Evolutionary conservation across 495 filamentous ascomycete species (phyloP), one percentile per base, ranked within the genome.

Genomic region (Podospora australis): DNA sequence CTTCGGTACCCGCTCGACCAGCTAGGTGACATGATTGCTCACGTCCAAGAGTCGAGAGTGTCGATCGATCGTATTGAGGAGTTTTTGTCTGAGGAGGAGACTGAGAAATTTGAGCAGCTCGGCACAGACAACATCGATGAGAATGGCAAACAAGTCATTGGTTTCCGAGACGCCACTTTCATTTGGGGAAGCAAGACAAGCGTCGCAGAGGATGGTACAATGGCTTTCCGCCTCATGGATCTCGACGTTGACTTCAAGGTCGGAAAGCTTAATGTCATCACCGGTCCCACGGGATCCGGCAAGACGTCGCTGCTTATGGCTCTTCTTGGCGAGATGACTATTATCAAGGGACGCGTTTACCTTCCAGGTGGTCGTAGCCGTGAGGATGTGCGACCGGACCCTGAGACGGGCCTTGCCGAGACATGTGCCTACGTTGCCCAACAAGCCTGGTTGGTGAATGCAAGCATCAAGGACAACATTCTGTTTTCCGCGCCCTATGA

Each of bases 231-330:
- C 25, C 72, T 96, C 51, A 79, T 90, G 39, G 80, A 92, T 57
- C 58, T 96, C 22, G 72, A 92, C 50, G 67, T 95, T 32, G 72
- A 79, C 17, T 96, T 96, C 66, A 73, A 78, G 38, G 71, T 87
- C 39, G 88, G 86, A 39, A 77, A 82, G 55, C 78, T 99, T 24
- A 99, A 95, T 59, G 81, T 97, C 39, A 82, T 99, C 52, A 84
- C 88, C 42, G 94, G 94, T 0, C 83, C 91, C 4, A 99, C 94
- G 4, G 94, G 94, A 13, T 88, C 82, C 44, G 94, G 94, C 42
- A 99, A 99, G 72, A 94, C 90, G 0, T 96, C 90, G 2, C 68
- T 99, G 51, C 73, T 99, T 10, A 95, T 99, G 92, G 94, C 90
- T 21, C 68, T 99, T 42, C 79, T 99, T 21, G 94, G 94, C 40